Percentiles rank a stretch among this genome's conserved stretches.
phyloP scores from a whole-genome alignment of 1,284 basidiomycete species.

The Albatrellus sp. region DNA sequence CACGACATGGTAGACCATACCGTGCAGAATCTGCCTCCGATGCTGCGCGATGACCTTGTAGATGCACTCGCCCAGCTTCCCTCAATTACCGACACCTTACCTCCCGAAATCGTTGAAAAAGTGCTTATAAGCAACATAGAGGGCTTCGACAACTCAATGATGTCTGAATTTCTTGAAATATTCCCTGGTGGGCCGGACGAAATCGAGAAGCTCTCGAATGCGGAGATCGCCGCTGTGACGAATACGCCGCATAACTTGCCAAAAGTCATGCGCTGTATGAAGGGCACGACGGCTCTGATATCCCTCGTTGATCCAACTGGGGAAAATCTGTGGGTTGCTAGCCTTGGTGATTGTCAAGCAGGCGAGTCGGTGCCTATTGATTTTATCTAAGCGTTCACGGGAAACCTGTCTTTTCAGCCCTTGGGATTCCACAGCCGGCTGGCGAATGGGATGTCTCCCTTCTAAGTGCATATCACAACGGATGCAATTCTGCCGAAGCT shows the following conservation, averaged over 20 bases:
- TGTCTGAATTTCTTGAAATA: constrained; percentile 17
- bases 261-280: constrained; percentile 21
- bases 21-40: constrained; percentile 10
- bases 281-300: constrained; percentile 23
- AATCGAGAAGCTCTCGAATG: constrained; percentile 20
- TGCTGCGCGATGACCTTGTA: constrained; percentile 6
- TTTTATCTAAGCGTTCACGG: background rate
- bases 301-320: constrained; percentile 19
- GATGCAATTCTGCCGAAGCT: constrained; percentile 17
- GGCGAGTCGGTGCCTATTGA: constrained; percentile 13
- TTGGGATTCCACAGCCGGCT: constrained; percentile 4
- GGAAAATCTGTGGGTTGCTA: constrained; percentile 24
- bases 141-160: constrained; percentile 24
- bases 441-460: constrained; percentile 17
- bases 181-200: constrained; percentile 18
- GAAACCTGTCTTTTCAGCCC: background rate
- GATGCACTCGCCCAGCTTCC: constrained; percentile 7
- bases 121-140: background rate
- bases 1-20: constrained; percentile 15
- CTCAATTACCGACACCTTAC: background rate
- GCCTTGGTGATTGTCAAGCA: constrained; percentile 25
- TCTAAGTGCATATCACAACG: constrained; percentile 23
- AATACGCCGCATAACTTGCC: constrained; percentile 20
- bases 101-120: background rate
- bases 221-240: constrained; percentile 24